Evolutionary conservation across 2,329 filamentous ascomycete genomes (phyloP).

Genomic region (Fusarium vanettenii): DNA sequence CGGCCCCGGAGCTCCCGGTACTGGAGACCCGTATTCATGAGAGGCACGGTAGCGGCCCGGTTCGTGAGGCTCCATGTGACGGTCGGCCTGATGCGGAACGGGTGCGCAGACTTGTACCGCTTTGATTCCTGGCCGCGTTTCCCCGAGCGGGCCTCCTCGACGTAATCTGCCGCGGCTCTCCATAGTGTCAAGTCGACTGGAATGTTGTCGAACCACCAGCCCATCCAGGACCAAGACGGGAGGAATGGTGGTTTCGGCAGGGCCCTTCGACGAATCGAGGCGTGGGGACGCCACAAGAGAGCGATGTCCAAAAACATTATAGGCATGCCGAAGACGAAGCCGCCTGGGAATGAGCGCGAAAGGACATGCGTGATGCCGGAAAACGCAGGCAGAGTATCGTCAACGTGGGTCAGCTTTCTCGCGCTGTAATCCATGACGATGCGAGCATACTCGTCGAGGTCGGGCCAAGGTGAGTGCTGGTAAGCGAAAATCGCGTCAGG

Average conservation of each 20-base stretch:
- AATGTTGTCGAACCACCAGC: conserved; percentile 59
- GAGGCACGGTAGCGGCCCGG: conserved; percentile 47
- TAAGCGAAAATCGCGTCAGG: conserved; percentile 51
- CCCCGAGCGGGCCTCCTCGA: conserved; percentile 50
- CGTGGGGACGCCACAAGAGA: conserved; percentile 58
- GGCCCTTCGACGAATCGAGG: conserved; percentile 54
- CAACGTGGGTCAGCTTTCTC: conserved; percentile 52
- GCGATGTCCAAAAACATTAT: conserved; percentile 59
- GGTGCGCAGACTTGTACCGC: conserved; percentile 51
- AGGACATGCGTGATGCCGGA: conserved; percentile 56
- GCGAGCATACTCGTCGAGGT: conserved; percentile 58
- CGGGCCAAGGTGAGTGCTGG: conserved; percentile 57
- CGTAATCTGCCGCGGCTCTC: conserved; percentile 57
- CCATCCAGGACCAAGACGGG: conserved; percentile 61
- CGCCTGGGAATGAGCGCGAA: conserved; percentile 54
- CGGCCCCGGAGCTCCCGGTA: conserved; percentile 53
- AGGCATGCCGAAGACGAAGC: conserved; percentile 59
- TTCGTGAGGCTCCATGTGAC: conserved; percentile 56
- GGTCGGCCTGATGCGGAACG: conserved; percentile 53
- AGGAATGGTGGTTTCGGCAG: conserved; percentile 52
- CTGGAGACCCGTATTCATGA: conserved; percentile 53
- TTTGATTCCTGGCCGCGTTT: conserved; percentile 48
- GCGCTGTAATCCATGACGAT: conserved; percentile 58
- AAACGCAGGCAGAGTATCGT: conserved; percentile 57
- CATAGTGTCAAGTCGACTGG: conserved; percentile 56